Evolutionary conservation across 495 filamentous ascomycete genomes (phyloP), one percentile per base, ranked within the genome.

Genomic region (Penicillium roqueforti): DNA sequence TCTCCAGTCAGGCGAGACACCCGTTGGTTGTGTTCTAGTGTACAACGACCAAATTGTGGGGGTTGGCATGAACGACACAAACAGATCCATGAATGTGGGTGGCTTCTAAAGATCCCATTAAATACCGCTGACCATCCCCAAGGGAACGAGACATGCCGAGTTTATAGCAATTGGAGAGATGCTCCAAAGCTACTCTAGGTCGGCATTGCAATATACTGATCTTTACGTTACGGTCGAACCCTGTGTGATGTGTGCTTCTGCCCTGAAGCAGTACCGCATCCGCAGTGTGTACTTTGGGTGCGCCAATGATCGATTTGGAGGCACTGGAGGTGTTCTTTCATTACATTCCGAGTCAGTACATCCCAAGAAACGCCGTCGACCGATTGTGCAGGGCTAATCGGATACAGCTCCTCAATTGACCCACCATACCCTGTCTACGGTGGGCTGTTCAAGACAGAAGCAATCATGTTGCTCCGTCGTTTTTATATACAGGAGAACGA

Each of bases 401-500:
- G 23, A 20, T 44, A 49, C 57, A 85, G 83, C 56, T 63, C 57
- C 14, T 72, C 75, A 32, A 75, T 91, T n/a, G 88, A 95, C 58
- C 77, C 74, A 6, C 80, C 86, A 5, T 93, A 87, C 61, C 82
- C 85, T 23, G 89, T 86, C 7, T 80, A 87, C 61, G 91, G 92
- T 18, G 93, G 91, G 1, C 80, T 95, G 64, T 88, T 88, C 59
- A 80, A 86, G 14, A 85, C 93, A 57, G 90, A 96, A 61, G 91
- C 92, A 0, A 91, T 98, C 57, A 91, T 92, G 71, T 63, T 97
- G 55, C 76, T 97, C 54, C 80, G 95, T 51, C 84, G 89, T 51
- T 98, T 98, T 68, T 98, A 98, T 66, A 86, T 97, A 14, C 95
- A 97, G 73, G 90, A 97, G 67, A 98, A 98, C 69, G 87, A 85